phyloP scores from a whole-genome alignment of 345 rosid genomes.

The Physaria fendleri region DNA sequence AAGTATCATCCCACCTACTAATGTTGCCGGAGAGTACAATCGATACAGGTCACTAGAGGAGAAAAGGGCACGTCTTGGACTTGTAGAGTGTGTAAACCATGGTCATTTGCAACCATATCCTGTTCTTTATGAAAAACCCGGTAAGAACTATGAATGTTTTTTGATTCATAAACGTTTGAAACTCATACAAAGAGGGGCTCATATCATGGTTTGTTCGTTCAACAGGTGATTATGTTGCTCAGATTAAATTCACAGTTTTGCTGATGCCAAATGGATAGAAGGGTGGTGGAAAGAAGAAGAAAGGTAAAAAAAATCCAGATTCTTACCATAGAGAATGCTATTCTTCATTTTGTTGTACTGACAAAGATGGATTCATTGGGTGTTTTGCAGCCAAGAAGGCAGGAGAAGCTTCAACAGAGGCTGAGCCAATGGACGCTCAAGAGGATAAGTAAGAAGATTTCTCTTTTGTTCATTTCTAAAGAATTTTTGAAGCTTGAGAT shows the following conservation, averaged over 20 bases:
- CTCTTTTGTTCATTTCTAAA: conserved; percentile 11
- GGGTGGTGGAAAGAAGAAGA: too few species aligned
- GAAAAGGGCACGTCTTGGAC: conserved; percentile 89
- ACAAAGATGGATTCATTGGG: background rate
- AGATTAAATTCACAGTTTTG: conserved; percentile 83
- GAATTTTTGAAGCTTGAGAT: conserved; percentile 48
- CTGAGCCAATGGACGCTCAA: conserved; percentile 58
- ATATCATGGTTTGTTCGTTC: background rate
- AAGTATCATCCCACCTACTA: background rate
- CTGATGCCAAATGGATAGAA: conserved; percentile 98
- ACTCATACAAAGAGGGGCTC: conserved; percentile 5
- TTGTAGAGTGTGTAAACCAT: conserved; percentile 95
- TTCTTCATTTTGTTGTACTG: background rate
- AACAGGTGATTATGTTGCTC: conserved; percentile 83
- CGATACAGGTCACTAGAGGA: conserved; percentile 78
- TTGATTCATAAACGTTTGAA: background rate
- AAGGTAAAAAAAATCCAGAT: too few species aligned
- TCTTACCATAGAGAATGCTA: background rate
- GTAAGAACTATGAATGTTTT: conserved; percentile 28
- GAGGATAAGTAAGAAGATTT: conserved; percentile 28
- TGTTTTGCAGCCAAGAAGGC: conserved; percentile 58
- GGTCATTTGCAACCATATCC: conserved; percentile 95
- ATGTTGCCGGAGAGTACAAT: background rate
- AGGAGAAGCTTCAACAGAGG: conserved; percentile 51
- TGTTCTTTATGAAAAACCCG: conserved; percentile 92